A percentile compares a stretch with the other conserved stretches of the same genome.
Evolutionary conservation across 2,329 filamentous ascomycete genomes (phyloP).

Genomic region (Penicillium freii): DNA sequence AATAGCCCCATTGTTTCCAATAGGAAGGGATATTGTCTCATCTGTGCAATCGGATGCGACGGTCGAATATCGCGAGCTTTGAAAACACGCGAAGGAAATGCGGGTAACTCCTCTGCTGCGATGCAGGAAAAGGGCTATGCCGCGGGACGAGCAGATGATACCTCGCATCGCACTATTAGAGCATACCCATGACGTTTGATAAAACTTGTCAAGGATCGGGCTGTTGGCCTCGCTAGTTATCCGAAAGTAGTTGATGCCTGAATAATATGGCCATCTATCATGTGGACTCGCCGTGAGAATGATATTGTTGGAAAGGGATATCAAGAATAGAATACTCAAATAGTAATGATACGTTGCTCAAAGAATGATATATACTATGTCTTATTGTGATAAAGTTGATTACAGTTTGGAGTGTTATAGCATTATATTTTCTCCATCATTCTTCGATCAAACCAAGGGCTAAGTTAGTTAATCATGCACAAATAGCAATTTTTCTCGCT

Average conservation of each 20-base stretch:
- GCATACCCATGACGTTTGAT: not conserved
- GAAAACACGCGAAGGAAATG: not conserved
- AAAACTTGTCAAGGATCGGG: not conserved
- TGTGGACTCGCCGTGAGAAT: too few relatives aligned
- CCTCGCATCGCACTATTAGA: constrained; percentile 27
- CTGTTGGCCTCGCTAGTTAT: not conserved
- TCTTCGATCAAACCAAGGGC: not conserved
- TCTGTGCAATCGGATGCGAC: constrained; percentile 17
- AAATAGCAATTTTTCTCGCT: not conserved
- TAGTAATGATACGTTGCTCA: not conserved
- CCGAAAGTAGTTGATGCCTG: not conserved
- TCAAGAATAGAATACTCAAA: not conserved
- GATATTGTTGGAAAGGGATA: not conserved
- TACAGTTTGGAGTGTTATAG: too few relatives aligned
- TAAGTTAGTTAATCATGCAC: not conserved
- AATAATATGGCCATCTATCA: not conserved
- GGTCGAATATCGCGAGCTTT: constrained; percentile 7
- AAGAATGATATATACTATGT: not conserved
- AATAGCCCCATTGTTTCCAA: constrained; percentile 32
- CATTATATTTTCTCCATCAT: not conserved
- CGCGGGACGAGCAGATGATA: constrained; percentile 6
- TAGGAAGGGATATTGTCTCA: constrained; percentile 24
- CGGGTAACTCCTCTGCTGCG: not conserved
- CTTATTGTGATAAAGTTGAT: not conserved
- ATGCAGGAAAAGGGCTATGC: not conserved